These are phyloP conservation scores for Candida hungchunana DNA, from an alignment of 805 yeast species.

Conservation along the genomic window DNA sequence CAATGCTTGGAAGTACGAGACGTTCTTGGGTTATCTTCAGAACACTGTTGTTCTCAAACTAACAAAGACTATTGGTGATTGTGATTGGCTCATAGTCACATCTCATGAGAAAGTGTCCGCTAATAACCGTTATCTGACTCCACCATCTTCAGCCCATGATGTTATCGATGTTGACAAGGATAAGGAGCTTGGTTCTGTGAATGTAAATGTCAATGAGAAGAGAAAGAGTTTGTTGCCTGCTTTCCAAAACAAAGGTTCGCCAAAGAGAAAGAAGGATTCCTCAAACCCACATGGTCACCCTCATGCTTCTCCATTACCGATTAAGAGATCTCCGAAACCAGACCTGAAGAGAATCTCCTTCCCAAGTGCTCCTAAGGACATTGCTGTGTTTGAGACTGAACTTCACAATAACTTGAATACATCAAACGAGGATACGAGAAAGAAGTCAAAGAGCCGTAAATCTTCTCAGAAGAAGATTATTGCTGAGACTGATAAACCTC, in stretches of 20 bases:
- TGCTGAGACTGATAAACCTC: slow-evolving; percentile 11
- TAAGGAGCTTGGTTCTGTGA: slow-evolving; percentile 12
- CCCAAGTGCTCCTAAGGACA: slow-evolving; percentile 22
- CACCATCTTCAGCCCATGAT: slow-evolving; percentile 20
- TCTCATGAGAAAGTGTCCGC: slow-evolving; percentile 29
- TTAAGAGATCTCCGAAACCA: slow-evolving; percentile 10
- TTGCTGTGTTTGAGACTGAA: slow-evolving; percentile 17
- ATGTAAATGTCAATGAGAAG: slow-evolving; percentile 11
- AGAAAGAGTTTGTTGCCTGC: slow-evolving; percentile 13
- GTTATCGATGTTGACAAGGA: slow-evolving; percentile 18
- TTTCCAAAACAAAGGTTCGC: slow-evolving; percentile 4
- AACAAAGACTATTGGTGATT: slow-evolving; percentile 34
- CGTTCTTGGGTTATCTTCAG: slow-evolving; percentile 31
- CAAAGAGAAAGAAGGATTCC: slow-evolving; percentile 1
- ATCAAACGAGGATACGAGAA: slow-evolving; percentile 1
- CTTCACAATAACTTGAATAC: slow-evolving; percentile 4
- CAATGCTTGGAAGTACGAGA: slow-evolving; percentile 37
- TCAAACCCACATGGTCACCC: slow-evolving; percentile 10
- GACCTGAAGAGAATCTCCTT: slow-evolving; percentile 21
- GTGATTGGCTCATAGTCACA: slow-evolving; percentile 35
- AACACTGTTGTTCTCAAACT: slow-evolving; percentile 33
- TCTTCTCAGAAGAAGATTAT: slow-evolving; percentile 1
- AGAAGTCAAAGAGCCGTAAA: slow-evolving; percentile 3
- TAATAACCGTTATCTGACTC: slow-evolving; percentile 26
- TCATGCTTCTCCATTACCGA: slow-evolving; percentile 12